phyloP scores from a whole-genome alignment of 805 yeast species.

The Pichia sporocuriosa region DNA sequence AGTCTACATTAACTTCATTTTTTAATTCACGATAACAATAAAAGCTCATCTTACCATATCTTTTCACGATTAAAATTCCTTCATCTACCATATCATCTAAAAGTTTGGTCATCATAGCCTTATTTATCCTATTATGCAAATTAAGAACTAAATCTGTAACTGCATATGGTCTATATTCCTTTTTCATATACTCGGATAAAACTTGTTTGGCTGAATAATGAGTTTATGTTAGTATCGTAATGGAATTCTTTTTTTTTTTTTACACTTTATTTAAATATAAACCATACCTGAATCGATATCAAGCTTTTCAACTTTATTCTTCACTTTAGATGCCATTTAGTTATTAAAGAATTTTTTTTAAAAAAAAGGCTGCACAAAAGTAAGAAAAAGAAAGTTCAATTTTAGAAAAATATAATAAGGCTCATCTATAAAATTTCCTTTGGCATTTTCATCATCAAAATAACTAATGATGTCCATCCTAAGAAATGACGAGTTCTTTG shows the following conservation, averaged over 20 bases:
- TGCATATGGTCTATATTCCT: constrained; percentile 44
- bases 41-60: constrained; percentile 38
- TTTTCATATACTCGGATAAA: constrained; percentile 30
- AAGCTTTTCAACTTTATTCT: constrained; percentile 11
- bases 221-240: not conserved
- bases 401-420: not conserved
- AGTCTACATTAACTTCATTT: not conserved
- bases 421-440: constrained; percentile 24
- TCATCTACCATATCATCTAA: constrained; percentile 32
- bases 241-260: not conserved
- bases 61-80: constrained; percentile 31
- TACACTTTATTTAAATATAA: not conserved
- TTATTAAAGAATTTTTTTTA: too few species aligned
- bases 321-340: not conserved
- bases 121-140: constrained; percentile 35
- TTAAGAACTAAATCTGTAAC: constrained; percentile 40
- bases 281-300: constrained; percentile 16
- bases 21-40: constrained; percentile 31
- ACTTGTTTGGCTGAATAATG: constrained; percentile 4
- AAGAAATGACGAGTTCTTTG: constrained; percentile 82
- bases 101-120: constrained; percentile 29
- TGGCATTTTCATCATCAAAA: constrained; percentile 80
- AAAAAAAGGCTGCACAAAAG: not conserved
- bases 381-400: not conserved
- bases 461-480: constrained; percentile 89